A percentile compares a stretch with the other conserved stretches of the same genome.
phyloP scores from a whole-genome alignment of 2,329 filamentous ascomycete species.

The Chlorencoelia australis region DNA sequence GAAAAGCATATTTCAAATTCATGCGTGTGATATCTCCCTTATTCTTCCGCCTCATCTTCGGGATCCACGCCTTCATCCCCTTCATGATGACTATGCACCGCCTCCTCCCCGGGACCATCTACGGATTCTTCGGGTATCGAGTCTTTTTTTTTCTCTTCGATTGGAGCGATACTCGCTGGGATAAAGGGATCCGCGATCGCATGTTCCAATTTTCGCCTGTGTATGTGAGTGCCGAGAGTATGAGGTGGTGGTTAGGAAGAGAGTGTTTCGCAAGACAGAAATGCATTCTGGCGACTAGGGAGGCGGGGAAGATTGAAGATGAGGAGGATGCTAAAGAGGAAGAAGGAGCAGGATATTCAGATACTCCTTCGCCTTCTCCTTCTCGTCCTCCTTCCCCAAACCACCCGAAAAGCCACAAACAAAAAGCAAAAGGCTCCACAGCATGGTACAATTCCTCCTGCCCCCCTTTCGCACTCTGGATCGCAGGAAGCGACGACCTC shows the following conservation, averaged over 20 bases:
- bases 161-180: conserved; percentile 82
- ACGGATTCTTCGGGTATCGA: conserved; percentile 74
- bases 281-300: conserved; percentile 74
- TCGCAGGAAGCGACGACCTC: conserved; percentile 71
- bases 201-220: conserved; percentile 91
- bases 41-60: conserved; percentile 74
- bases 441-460: conserved; percentile 76
- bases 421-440: conserved; percentile 36
- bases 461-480: conserved; percentile 82
- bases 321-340: too few species aligned
- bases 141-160: conserved; percentile 85
- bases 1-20: conserved; percentile 85
- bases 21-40: conserved; percentile 70
- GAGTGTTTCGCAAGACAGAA: conserved; percentile 79
- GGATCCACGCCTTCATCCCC: conserved; percentile 87
- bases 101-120: conserved; percentile 53
- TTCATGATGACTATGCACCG: conserved; percentile 81
- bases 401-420: background rate
- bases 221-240: conserved; percentile 79
- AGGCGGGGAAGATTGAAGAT: conserved; percentile 55
- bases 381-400: background rate
- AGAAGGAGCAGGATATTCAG: conserved; percentile 26
- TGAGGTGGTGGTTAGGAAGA: conserved; percentile 90
- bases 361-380: background rate
- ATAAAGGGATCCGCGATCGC: conserved; percentile 63